These are phyloP conservation scores for Yamadazyma kitorensis DNA, from an alignment of 805 yeast species.

Conservation along the genomic window DNA sequence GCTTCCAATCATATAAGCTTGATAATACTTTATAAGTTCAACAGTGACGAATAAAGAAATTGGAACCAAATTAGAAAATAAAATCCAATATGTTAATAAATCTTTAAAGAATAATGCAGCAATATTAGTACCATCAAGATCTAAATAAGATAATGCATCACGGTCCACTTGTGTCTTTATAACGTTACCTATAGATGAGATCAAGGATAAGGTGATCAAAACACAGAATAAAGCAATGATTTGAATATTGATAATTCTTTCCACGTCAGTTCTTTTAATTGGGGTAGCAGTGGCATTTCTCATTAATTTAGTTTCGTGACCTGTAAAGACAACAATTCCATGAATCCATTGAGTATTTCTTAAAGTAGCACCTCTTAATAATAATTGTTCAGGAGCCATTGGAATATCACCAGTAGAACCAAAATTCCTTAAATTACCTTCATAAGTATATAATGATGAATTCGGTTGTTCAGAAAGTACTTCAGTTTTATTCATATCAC, in stretches of 20 bases:
- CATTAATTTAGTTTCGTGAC: constrained; percentile 98
- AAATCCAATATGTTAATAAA: constrained; percentile 90
- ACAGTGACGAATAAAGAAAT: constrained; percentile 95
- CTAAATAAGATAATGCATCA: constrained; percentile 58
- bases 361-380: constrained; percentile 92
- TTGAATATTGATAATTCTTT: constrained; percentile 89
- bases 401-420: constrained; percentile 56
- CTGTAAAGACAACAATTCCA: constrained; percentile 92
- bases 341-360: constrained; percentile 94
- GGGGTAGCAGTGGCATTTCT: constrained; percentile 99
- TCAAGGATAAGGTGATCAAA: constrained; percentile 67
- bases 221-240: constrained; percentile 84
- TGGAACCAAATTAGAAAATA: constrained; percentile 96
- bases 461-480: constrained; percentile 89
- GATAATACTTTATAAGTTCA: constrained; percentile 92
- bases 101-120: constrained; percentile 79
- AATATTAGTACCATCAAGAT: constrained; percentile 64
- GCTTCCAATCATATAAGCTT: constrained; percentile 89
- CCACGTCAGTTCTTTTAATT: constrained; percentile 94
- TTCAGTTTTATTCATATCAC: constrained; percentile 30
- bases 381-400: constrained; percentile 83
- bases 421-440: constrained; percentile 73
- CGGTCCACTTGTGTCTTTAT: constrained; percentile 58
- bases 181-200: constrained; percentile 88
- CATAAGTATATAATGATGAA: constrained; percentile 89